These are phyloP conservation scores for Cercospora sojina DNA, from an alignment of 2,329 filamentous ascomycete genomes.

Conservation along the genomic window DNA sequence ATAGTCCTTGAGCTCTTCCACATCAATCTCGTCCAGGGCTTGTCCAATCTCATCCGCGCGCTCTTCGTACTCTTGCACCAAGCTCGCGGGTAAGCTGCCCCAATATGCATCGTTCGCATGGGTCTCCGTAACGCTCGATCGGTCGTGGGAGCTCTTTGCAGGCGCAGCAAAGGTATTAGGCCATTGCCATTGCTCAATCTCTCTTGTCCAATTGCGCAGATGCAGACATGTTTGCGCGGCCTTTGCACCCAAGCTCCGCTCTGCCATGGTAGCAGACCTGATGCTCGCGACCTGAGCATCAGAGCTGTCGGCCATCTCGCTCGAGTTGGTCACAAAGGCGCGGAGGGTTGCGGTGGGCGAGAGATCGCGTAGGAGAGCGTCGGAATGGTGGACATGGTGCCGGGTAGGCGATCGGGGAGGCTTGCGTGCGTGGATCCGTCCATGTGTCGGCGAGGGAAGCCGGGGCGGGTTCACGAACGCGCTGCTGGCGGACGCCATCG, in stretches of 20 bases:
- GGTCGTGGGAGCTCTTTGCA: constrained; percentile 26
- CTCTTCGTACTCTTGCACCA: constrained; percentile 67
- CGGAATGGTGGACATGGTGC: constrained; percentile 31
- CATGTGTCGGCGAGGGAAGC: constrained; percentile 25
- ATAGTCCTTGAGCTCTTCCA: constrained; percentile 87
- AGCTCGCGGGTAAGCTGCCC: constrained; percentile 66
- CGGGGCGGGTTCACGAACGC: constrained; percentile 32
- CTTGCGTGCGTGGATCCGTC: constrained; percentile 29
- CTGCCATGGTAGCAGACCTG: constrained; percentile 60
- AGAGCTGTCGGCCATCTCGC: constrained; percentile 31
- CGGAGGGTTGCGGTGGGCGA: constrained; percentile 61
- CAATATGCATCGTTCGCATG: constrained; percentile 39
- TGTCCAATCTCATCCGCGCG: constrained; percentile 72
- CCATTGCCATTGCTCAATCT: constrained; percentile 65
- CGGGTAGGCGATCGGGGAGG: constrained; percentile 35
- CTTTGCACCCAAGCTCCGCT: constrained; percentile 69
- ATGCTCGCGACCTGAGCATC: constrained; percentile 55
- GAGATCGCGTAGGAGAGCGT: constrained; percentile 57
- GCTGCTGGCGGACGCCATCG: neutral
- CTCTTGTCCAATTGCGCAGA: constrained; percentile 72
- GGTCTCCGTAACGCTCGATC: neutral
- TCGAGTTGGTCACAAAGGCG: constrained; percentile 53
- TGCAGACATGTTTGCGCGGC: constrained; percentile 69
- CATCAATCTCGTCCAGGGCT: constrained; percentile 66
- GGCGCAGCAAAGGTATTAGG: constrained; percentile 50